Conservation (phyloP, 1,139 yeast genomes). For the Barnettozyma hawaiiensis region DNA sequence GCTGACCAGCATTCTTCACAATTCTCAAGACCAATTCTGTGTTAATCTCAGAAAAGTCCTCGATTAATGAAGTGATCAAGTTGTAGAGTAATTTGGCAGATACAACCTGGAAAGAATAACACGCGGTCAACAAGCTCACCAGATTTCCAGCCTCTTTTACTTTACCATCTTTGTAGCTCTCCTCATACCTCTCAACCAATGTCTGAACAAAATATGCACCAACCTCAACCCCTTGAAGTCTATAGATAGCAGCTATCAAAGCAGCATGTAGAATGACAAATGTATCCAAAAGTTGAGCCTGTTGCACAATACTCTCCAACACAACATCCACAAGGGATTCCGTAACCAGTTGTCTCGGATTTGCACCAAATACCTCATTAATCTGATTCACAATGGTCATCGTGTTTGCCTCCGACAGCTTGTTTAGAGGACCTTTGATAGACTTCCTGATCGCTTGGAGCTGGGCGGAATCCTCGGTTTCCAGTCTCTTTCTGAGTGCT, state of each 20-base stretch:
- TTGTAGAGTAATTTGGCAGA: slow-evolving; percentile 76
- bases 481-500: slow-evolving; percentile 57
- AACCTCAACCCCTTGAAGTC: slow-evolving; percentile 79
- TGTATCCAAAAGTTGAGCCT: slow-evolving; percentile 60
- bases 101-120: slow-evolving; percentile 72
- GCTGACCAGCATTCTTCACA: slow-evolving; percentile 72
- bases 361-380: slow-evolving; percentile 50
- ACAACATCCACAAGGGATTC: slow-evolving; percentile 60
- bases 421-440: slow-evolving; percentile 78
- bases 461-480: slow-evolving; percentile 42
- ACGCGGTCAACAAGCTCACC: slow-evolving; percentile 66
- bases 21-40: slow-evolving; percentile 74
- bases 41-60: slow-evolving; percentile 57
- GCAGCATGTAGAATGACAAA: slow-evolving; percentile 80
- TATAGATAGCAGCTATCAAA: slow-evolving; percentile 67
- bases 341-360: slow-evolving; percentile 75
- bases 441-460: slow-evolving; percentile 47
- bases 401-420: slow-evolving; percentile 80
- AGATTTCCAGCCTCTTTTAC: slow-evolving; percentile 62
- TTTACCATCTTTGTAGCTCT: slow-evolving; percentile 28
- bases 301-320: slow-evolving; percentile 66
- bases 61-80: slow-evolving; percentile 52
- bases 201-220: slow-evolving; percentile 85
- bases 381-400: slow-evolving; percentile 64
- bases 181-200: slow-evolving; percentile 61